Evolutionary conservation across 2,329 filamentous ascomycete genomes (phyloP).

Genomic region (Neoascochyta sp.): DNA sequence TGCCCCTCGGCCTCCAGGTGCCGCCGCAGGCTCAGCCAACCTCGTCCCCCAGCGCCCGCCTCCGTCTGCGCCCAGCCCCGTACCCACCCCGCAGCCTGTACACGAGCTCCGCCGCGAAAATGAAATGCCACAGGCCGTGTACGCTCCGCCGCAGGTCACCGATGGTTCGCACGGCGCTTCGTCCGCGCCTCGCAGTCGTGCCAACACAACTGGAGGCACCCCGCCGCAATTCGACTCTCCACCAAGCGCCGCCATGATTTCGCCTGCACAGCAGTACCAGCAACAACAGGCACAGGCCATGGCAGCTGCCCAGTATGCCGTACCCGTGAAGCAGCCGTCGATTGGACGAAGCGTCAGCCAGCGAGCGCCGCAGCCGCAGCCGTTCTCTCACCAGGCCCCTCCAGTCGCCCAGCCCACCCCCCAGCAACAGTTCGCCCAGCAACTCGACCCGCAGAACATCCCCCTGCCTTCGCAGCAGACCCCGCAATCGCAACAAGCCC

Average conservation of each 20-base stretch:
- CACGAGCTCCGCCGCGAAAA: slow-evolving; percentile 34
- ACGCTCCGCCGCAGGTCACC: slow-evolving; percentile 41
- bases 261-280: slow-evolving; percentile 54
- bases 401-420: slow-evolving; percentile 48
- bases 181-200: slow-evolving; percentile 40
- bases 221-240: slow-evolving; percentile 47
- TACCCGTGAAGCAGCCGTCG: slow-evolving; percentile 49
- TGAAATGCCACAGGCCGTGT: slow-evolving; percentile 42
- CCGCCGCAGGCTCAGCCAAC: slow-evolving; percentile 42
- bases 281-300: slow-evolving; percentile 79
- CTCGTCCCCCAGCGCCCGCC: slow-evolving; percentile 56
- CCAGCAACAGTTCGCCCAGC: slow-evolving; percentile 48
- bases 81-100: slow-evolving; percentile 24
- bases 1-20: slow-evolving; percentile 77
- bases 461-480: slow-evolving; percentile 47
- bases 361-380: slow-evolving; percentile 43
- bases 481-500: slow-evolving; percentile 47
- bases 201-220: slow-evolving; percentile 43
- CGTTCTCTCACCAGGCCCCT: slow-evolving; percentile 21
- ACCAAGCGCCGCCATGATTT: slow-evolving; percentile 32
- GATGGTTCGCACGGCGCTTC: slow-evolving; percentile 36
- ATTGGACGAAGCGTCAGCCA: slow-evolving; percentile 72
- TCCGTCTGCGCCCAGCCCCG: slow-evolving; percentile 53
- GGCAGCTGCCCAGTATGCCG: slow-evolving; percentile 70
- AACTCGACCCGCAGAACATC: slow-evolving; percentile 43